These are phyloP conservation scores for Dactylella cylindrospora DNA, from an alignment of 2,329 filamentous ascomycete genomes.

Conservation along the genomic window DNA sequence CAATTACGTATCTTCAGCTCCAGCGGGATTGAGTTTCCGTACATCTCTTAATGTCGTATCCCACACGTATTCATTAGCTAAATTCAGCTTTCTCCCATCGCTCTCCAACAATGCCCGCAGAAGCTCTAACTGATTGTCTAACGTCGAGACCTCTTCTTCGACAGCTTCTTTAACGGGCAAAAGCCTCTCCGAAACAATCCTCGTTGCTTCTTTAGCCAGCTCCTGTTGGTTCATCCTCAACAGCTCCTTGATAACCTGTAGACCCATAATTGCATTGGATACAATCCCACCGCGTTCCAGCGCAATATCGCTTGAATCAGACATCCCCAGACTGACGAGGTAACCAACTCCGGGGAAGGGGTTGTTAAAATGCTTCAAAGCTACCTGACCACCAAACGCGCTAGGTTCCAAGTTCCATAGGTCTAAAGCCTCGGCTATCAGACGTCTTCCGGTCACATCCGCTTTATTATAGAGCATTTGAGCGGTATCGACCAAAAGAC, in stretches of 20 bases:
- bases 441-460: neutral
- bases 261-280: neutral
- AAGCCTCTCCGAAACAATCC: too few species aligned
- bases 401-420: conserved; percentile 6
- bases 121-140: too few species aligned
- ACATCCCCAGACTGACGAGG: neutral
- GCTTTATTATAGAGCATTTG: conserved; percentile 4
- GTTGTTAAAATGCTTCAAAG: neutral
- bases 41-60: too few species aligned
- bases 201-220: too few species aligned
- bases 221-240: neutral
- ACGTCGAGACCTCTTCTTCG: too few species aligned
- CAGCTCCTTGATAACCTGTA: neutral
- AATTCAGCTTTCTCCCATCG: too few species aligned
- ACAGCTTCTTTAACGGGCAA: too few species aligned
- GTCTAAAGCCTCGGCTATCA: conserved; percentile 1
- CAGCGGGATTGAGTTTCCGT: too few species aligned
- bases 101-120: neutral
- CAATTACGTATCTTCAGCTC: too few species aligned
- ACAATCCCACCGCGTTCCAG: neutral
- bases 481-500: too few species aligned
- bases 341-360: neutral
- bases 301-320: neutral
- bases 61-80: too few species aligned
- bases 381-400: conserved; percentile 3